Evolutionary conservation across 2,329 filamentous ascomycete genomes (phyloP).

Genomic region (Scedosporium apiospermum): DNA sequence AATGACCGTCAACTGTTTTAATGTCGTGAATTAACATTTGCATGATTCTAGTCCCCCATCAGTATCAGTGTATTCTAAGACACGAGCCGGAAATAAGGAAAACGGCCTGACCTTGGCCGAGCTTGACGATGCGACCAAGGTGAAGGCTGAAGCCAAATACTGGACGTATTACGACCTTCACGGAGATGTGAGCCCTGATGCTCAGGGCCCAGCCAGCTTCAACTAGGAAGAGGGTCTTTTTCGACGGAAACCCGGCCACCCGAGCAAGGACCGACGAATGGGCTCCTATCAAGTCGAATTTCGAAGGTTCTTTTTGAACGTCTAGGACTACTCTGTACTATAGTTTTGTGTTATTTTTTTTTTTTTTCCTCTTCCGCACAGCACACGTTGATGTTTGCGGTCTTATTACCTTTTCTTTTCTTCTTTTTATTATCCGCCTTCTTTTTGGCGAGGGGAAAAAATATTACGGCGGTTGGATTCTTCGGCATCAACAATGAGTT

Average conservation of each 20-base stretch:
- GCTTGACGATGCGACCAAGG: slow-evolving; percentile 40
- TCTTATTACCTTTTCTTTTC: not conserved
- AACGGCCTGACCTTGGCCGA: slow-evolving; percentile 31
- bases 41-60: slow-evolving; percentile 31
- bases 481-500: not conserved
- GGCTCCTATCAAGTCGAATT: not conserved
- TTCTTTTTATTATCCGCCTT: not conserved
- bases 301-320: not conserved
- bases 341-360: too few relatives aligned
- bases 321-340: too few relatives aligned
- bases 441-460: slow-evolving; percentile 1
- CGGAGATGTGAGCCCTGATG: slow-evolving; percentile 32
- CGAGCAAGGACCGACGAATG: not conserved
- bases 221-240: slow-evolving; percentile 25
- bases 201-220: slow-evolving; percentile 42
- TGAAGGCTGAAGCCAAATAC: slow-evolving; percentile 41
- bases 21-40: slow-evolving; percentile 7
- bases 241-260: not conserved
- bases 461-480: slow-evolving; percentile 2
- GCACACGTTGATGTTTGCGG: not conserved
- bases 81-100: slow-evolving; percentile 31
- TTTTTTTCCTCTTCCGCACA: too few relatives aligned
- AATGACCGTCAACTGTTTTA: not conserved
- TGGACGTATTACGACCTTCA: slow-evolving; percentile 45
- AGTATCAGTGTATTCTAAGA: slow-evolving; percentile 29